Evolutionary conservation across 495 filamentous ascomycete genomes (phyloP).

Genomic region (Aspergillus bridgeri): DNA sequence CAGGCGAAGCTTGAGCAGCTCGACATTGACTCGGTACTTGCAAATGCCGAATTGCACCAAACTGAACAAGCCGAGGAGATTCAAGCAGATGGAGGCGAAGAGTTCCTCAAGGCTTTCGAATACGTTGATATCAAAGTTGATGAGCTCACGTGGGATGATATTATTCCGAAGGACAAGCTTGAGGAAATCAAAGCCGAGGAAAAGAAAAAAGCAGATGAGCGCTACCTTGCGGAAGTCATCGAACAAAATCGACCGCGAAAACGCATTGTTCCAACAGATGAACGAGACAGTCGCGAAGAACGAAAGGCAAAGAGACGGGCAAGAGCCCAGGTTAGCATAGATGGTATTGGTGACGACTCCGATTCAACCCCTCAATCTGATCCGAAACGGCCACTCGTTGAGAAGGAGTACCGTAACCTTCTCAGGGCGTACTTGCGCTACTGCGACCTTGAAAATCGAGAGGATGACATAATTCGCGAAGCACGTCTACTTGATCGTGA

Average conservation of each 20-base stretch:
- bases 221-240: constrained; percentile 75
- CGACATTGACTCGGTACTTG: constrained; percentile 96
- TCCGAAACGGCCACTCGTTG: constrained; percentile 78
- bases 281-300: constrained; percentile 72
- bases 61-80: constrained; percentile 87
- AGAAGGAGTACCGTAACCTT: constrained; percentile 89
- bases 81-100: constrained; percentile 86
- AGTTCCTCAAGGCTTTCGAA: constrained; percentile 84
- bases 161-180: constrained; percentile 91
- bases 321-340: constrained; percentile 63
- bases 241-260: constrained; percentile 86
- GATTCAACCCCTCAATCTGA: constrained; percentile 63
- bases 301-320: constrained; percentile 91
- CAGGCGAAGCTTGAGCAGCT: constrained; percentile 95
- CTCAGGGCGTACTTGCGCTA: constrained; percentile 83
- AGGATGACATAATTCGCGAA: constrained; percentile 80
- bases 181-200: constrained; percentile 86
- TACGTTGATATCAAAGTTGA: constrained; percentile 94
- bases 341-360: constrained; percentile 52
- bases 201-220: constrained; percentile 74
- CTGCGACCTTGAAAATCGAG: constrained; percentile 80
- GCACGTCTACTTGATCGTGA: constrained; percentile 80
- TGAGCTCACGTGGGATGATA: constrained; percentile 92
- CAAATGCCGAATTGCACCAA: constrained; percentile 91
- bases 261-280: constrained; percentile 64